Evolutionary conservation across 2,329 filamentous ascomycete species (phyloP).

Genomic region (Fusarium sp.): DNA sequence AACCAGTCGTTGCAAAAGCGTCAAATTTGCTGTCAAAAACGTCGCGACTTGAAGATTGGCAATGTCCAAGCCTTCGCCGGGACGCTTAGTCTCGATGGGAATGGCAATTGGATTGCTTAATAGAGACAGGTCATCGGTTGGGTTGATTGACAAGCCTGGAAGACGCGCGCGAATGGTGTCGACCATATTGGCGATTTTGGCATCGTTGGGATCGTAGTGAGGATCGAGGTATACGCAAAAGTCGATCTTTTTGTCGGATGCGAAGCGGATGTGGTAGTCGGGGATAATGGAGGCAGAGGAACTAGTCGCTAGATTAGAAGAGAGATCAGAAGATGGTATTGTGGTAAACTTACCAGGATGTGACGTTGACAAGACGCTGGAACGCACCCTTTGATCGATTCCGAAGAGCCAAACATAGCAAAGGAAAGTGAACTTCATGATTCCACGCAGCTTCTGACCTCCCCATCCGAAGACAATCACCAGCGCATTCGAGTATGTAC

Average conservation of each 20-base stretch:
- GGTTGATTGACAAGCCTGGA: neutral
- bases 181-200: neutral
- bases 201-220: neutral
- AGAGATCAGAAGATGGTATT: rapidly evolving
- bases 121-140: neutral
- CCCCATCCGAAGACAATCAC: neutral
- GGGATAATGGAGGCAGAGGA: neutral
- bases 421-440: neutral
- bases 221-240: conserved; percentile 9
- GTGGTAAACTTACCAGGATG: neutral
- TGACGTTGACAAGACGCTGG: neutral
- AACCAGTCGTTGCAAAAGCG: neutral
- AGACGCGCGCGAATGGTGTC: neutral
- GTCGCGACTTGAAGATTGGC: conserved; percentile 8
- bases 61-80: neutral
- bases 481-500: neutral
- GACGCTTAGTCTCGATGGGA: conserved; percentile 28
- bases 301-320: neutral
- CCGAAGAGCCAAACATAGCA: neutral
- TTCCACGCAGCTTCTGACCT: conserved; percentile 5
- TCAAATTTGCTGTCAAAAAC: neutral
- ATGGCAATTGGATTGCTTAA: conserved; percentile 7
- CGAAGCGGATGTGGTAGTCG: conserved; percentile 2
- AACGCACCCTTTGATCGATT: neutral
- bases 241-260: conserved; percentile 21